Conservation (phyloP, 164 flowering plant genomes). For the Magnolia changhungtana region DNA sequence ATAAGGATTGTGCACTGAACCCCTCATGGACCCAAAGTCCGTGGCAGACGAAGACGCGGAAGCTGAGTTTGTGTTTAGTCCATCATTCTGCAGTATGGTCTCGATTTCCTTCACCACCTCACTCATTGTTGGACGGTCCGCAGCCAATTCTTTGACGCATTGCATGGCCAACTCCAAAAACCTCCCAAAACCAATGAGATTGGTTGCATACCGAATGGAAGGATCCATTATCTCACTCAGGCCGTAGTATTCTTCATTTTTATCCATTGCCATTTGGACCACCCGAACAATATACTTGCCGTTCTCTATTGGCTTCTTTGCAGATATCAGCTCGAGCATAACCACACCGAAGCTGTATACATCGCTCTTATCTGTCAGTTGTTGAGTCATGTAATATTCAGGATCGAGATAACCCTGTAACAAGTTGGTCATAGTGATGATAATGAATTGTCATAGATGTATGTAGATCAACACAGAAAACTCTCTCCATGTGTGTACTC, state of each 20-base stretch:
- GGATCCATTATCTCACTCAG: conserved; percentile 46
- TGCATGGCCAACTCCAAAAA: conserved; percentile 53
- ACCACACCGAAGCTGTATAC: conserved; percentile 70
- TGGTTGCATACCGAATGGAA: conserved; percentile 19
- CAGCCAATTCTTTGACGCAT: conserved; percentile 45
- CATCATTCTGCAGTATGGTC: conserved; percentile 43
- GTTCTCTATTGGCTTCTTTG: conserved; percentile 44
- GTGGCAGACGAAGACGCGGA: conserved; percentile 41
- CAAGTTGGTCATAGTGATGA: background rate
- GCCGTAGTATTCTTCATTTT: conserved; percentile 28
- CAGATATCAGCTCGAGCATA: conserved; percentile 52
- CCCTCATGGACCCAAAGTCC: conserved; percentile 30
- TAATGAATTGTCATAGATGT: background rate
- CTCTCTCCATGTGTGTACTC: background rate
- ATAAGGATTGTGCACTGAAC: conserved; percentile 34
- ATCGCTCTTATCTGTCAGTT: conserved; percentile 64
- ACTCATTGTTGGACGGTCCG: conserved; percentile 54
- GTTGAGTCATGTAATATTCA: conserved; percentile 67
- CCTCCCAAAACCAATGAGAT: conserved; percentile 34
- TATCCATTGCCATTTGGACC: conserved; percentile 35
- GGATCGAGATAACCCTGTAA: conserved; percentile 79
- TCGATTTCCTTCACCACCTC: conserved; percentile 65
- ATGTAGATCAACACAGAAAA: background rate
- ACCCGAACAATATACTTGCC: conserved; percentile 51
- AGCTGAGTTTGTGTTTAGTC: conserved; percentile 33